Base-by-base conservation (phyloP, 2,329 filamentous ascomycete genomes). In the Alternaria dauci region DNA sequence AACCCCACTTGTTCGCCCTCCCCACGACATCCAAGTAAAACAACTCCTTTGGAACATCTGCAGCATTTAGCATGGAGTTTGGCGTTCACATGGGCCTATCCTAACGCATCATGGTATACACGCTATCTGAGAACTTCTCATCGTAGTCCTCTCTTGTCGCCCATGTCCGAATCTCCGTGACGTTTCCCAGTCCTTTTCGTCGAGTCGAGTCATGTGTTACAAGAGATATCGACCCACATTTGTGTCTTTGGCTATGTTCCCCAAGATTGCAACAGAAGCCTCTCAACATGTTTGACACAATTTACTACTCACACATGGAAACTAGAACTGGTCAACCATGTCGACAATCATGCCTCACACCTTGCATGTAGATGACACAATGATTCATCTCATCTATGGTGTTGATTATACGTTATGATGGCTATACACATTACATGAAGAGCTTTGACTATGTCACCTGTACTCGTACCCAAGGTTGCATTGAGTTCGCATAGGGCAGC, bases 1-100 rank as follows among this genome's bases (percentile, higher is more conserved):
- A 96, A 74, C 91, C 93, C 3, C 89, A 91, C 76, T 86, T 91
- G 62, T 97, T 97, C 75, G 83, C 81, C 39, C 77, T 83, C 5
- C 63, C 73, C 5, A 58, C 68, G 0, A 63, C 63, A 18, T 68
- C 56, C 32, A 65, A 68, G 58, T 69, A 42, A 67, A 26, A 9
- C 26, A 25, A 12, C 36, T 36, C 11, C 20, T 4, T n/a, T 12
- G 25, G 34, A 39, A 38, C 56, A 58, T 61, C 32, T 52, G 47
- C 63, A 58, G 61, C 67, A 71, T 74, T 75, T 72, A 77, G 75
- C 75, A 72, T 62, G 72, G 75, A 69, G 74, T 71, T 52, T 51
- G 72, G 73, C 34, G 50, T 52, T 52, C 50, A 52, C 50, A 26
- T n/a, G 36, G 48, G 48, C 34, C 48, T 39, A n/a, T 39, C 32